Base-by-base conservation (phyloP, 768 basidiomycete species). In the Rhizopogon vinicolor region DNA sequence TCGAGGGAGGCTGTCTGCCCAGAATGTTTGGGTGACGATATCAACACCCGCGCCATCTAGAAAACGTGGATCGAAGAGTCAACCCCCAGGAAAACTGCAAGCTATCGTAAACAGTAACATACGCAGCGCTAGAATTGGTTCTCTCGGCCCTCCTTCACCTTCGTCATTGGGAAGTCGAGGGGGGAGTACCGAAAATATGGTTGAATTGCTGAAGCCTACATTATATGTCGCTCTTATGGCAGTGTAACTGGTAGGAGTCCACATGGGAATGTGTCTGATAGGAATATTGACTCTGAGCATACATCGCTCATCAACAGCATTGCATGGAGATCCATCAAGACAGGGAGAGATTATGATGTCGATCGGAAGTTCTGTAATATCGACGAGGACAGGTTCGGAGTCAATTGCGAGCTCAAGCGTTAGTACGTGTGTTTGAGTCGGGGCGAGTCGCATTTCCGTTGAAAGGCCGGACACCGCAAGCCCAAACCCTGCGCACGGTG, bases 21-120 rank as follows among this genome's bases (percentile, higher is more conserved):
- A 93, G 56, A 86, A 84, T 0, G 75, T 60, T 28, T 73, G 65
- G 6, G 62, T 57, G 40, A 83, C 56, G 7, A 91, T 78, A 57
- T 93, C 86, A 5, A 91, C 90, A 1, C 93, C 93, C 1, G 94
- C 93, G 2, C 94, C 94, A 67, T 96, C 90, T 91, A 58, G 33
- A 41, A 35, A 48, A 33, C 1, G 41, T 41, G n/a, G 18, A 13
- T 57, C 19, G 57, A 39, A 52, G 31, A 57, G 54, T 42, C 25
- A 48, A 35, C 33, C 22, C 42, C 5, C 25, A 41, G 37, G 33
- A 29, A 53, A 51, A 28, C 51, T 10, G 28, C 3, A 0, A 19
- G 19, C 13, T 6, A 41, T 28, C 42, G 39, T 29, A 33, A 3
- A 12, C 10, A 7, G 7, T 41, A 1, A 77, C 80, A 60, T 59